Evolutionary conservation across 768 basidiomycete species (phyloP).

Genomic region (Hypholoma fasciculare): DNA sequence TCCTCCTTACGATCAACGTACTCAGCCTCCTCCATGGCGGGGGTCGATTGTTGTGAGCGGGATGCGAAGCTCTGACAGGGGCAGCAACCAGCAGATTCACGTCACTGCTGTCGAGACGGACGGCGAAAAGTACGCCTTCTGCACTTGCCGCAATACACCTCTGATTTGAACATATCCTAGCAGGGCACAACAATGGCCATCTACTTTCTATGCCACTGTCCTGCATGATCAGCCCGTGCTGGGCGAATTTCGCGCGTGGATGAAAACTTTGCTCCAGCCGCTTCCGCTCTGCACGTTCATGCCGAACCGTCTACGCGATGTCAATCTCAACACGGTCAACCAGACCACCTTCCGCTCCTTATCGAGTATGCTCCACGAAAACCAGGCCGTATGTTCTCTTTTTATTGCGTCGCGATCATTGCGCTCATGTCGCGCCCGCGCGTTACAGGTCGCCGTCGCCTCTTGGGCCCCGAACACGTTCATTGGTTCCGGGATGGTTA

Average conservation of each 20-base stretch:
- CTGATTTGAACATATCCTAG: slow-evolving; percentile 34
- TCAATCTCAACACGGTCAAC: slow-evolving; percentile 49
- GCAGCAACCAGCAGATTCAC: slow-evolving; percentile 49
- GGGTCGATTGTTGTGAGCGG: slow-evolving; percentile 54
- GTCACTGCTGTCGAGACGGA: slow-evolving; percentile 71
- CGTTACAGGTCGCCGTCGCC: slow-evolving; percentile 47
- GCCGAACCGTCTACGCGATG: slow-evolving; percentile 56
- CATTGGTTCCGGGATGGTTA: slow-evolving; percentile 50
- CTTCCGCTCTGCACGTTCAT: slow-evolving; percentile 63
- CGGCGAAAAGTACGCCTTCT: slow-evolving; percentile 61
- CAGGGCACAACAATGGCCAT: slow-evolving; percentile 60
- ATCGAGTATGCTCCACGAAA: slow-evolving; percentile 50
- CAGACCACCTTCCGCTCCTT: slow-evolving; percentile 54
- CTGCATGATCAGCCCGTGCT: slow-evolving; percentile 41
- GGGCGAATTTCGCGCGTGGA: slow-evolving; percentile 51
- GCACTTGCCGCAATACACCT: slow-evolving; percentile 10
- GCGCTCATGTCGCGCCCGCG: neutral
- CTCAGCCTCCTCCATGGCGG: slow-evolving; percentile 53
- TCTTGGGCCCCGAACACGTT: slow-evolving; percentile 49
- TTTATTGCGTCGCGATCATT: neutral
- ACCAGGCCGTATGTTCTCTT: slow-evolving; percentile 45
- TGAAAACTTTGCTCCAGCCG: slow-evolving; percentile 38
- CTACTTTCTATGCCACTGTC: slow-evolving; percentile 43
- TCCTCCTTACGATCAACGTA: slow-evolving; percentile 47
- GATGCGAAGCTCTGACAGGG: slow-evolving; percentile 45